phyloP scores from a whole-genome alignment of 306 rosid species.

The Quillaja saponaria region DNA sequence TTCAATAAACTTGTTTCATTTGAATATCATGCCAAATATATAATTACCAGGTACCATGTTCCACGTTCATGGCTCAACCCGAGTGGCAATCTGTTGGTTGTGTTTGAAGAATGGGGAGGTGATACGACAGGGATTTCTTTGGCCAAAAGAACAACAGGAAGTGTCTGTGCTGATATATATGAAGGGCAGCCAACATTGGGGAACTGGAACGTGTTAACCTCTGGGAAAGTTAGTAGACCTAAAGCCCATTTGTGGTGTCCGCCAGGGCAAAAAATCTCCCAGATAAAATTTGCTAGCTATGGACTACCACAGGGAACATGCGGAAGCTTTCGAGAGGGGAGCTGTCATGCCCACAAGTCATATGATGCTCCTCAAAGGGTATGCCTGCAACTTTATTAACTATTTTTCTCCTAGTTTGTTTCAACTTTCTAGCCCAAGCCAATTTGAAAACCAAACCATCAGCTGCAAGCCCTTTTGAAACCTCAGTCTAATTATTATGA shows the following conservation, averaged over 20 bases:
- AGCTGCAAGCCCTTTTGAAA: conserved; percentile 1
- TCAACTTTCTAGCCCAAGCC: background rate
- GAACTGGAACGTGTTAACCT: conserved; percentile 31
- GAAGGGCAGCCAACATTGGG: conserved; percentile 58
- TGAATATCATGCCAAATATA: conserved; percentile 22
- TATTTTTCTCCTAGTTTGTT: conserved; percentile 1
- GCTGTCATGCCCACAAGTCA: conserved; percentile 62
- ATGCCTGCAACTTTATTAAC: background rate
- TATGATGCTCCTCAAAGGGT: conserved; percentile 61
- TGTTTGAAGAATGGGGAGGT: conserved; percentile 95
- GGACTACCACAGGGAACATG: conserved; percentile 60
- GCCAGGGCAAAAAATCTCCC: conserved; percentile 48
- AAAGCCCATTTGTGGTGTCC: conserved; percentile 72
- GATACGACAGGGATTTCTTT: conserved; percentile 68
- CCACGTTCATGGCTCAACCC: conserved; percentile 86
- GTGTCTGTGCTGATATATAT: conserved; percentile 62
- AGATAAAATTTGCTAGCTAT: conserved; percentile 66
- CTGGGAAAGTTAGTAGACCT: conserved; percentile 39
- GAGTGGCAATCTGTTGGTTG: conserved; percentile 62
- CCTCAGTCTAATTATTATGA: background rate
- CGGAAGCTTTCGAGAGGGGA: conserved; percentile 55
- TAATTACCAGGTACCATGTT: conserved; percentile 79
- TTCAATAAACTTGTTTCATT: conserved; percentile 5
- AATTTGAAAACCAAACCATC: conserved; percentile 1
- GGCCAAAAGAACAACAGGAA: conserved; percentile 57